Conservation (phyloP, 805 yeast genomes). For the Vanderwaltozyma yarrowii region DNA sequence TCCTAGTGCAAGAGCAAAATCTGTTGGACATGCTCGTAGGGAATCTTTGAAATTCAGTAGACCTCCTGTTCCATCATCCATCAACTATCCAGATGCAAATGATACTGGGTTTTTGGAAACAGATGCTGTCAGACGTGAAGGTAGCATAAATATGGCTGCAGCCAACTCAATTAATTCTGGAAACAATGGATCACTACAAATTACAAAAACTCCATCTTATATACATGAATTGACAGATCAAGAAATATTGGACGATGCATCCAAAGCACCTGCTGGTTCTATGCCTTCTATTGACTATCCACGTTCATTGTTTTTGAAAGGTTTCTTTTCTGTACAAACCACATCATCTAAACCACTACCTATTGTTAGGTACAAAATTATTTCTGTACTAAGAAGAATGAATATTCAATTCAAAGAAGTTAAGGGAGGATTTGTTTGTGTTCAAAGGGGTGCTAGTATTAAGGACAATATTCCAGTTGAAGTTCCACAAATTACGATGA, state of each 20-base stretch:
- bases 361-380: conserved; percentile 74
- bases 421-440: conserved; percentile 86
- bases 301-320: conserved; percentile 80
- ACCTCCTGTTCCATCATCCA: conserved; percentile 28
- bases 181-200: not conserved
- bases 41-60: conserved; percentile 38
- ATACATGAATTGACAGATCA: conserved; percentile 31
- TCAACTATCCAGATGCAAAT: conserved; percentile 26
- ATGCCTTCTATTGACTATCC: conserved; percentile 96
- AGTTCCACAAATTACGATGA: not conserved
- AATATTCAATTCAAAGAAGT: conserved; percentile 82
- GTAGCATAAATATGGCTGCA: not conserved
- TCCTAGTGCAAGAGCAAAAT: conserved; percentile 82
- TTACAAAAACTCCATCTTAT: conserved; percentile 1
- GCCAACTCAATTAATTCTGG: not conserved
- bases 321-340: conserved; percentile 89
- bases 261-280: conserved; percentile 56
- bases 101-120: conserved; percentile 39
- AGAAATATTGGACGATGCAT: conserved; percentile 38
- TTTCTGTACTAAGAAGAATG: conserved; percentile 60
- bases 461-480: not conserved
- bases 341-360: conserved; percentile 90
- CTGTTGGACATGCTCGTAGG: conserved; percentile 60
- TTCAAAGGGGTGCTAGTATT: conserved; percentile 12
- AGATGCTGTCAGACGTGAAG: conserved; percentile 45